These are phyloP conservation scores for Jaenimonas drosophilae DNA, from an alignment of 208 protist genomes.

Conservation along the genomic window DNA sequence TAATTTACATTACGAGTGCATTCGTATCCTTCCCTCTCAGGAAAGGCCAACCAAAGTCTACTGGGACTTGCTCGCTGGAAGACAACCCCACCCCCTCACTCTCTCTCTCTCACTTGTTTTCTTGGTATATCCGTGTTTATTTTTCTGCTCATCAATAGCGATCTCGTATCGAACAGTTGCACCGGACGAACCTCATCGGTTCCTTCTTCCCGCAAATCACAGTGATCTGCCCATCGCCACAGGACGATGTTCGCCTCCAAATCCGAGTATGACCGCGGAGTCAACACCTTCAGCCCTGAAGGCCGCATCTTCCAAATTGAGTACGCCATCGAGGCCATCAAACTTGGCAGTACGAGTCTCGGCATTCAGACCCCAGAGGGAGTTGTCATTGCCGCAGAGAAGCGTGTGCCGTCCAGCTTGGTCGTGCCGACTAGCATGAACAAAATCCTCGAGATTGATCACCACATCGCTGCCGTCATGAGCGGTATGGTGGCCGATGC, in stretches of 20 bases:
- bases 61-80: no score
- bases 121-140: conserved; percentile 2
- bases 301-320: conserved; percentile 98
- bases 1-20: no score
- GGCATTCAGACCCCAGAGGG: conserved; percentile 97
- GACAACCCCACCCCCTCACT: conserved; percentile 3
- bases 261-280: conserved; percentile 97
- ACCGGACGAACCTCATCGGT: background rate
- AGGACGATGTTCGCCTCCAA: conserved; percentile 86
- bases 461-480: conserved; percentile 94
- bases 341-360: conserved; percentile 97
- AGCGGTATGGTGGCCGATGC: conserved; percentile 98
- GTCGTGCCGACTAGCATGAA: conserved; percentile 94
- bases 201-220: background rate
- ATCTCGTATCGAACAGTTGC: conserved; percentile 2
- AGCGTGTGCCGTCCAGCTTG: conserved; percentile 97
- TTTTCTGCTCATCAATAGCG: conserved; percentile 5
- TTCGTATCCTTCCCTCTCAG: no score
- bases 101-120: conserved; percentile 5
- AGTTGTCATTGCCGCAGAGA: conserved; percentile 99
- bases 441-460: conserved; percentile 98
- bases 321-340: conserved; percentile 89
- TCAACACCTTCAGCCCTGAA: conserved; percentile 99
- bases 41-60: no score
- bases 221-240: background rate